A percentile compares a stretch with the other conserved stretches of the same genome.
phyloP scores from a whole-genome alignment of 345 rosid genomes.

The Barbarea vulgaris region DNA sequence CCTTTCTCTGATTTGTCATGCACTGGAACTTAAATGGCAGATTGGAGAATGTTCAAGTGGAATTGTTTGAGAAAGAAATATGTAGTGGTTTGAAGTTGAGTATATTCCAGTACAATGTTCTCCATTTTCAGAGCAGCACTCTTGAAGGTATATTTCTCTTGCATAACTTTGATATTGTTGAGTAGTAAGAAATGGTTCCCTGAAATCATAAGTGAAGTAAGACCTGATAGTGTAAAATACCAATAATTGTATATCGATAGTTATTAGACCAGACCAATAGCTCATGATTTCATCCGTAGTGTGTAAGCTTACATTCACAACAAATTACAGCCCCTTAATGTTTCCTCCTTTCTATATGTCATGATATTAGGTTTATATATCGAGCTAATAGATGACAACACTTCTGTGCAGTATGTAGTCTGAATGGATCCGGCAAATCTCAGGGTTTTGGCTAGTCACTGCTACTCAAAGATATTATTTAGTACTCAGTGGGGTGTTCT shows the following conservation, averaged over 20 bases:
- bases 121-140: conserved; percentile 53
- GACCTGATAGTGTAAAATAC: neutral
- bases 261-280: conserved; percentile 2
- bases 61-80: conserved; percentile 74
- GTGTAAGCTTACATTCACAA: neutral
- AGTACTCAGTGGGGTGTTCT: neutral
- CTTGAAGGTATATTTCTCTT: conserved; percentile 56
- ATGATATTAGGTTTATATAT: neutral
- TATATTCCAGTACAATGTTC: conserved; percentile 74
- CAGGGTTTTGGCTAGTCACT: neutral
- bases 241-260: conserved; percentile 1
- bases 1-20: conserved; percentile 41
- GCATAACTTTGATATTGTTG: neutral
- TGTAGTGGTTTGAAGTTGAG: conserved; percentile 63
- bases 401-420: neutral
- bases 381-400: neutral
- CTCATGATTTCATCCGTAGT: conserved; percentile 14
- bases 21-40: conserved; percentile 71
- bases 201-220: neutral
- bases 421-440: conserved; percentile 1
- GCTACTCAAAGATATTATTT: neutral
- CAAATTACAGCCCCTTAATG: neutral
- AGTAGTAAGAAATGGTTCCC: conserved; percentile 9
- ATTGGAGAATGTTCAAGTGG: conserved; percentile 88
- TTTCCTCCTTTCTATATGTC: neutral